Evolutionary conservation across 108 stramenopile genomes (phyloP).

Genomic region (Bacterosira constricta): DNA sequence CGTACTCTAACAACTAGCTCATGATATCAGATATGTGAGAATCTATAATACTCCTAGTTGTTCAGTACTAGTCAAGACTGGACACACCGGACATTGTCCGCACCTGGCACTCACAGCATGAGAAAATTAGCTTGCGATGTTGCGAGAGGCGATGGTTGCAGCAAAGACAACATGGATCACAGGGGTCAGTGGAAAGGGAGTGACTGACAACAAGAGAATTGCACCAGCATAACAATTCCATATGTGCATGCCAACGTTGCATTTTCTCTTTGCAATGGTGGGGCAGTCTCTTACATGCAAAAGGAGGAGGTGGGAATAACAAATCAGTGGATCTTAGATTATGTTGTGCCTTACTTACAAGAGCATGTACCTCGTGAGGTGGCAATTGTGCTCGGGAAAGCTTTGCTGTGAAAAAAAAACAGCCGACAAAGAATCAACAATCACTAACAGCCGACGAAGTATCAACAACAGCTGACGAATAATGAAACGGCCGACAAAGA

Average conservation of each 20-base stretch:
- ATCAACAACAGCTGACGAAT: too few species aligned
- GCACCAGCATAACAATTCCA: constrained; percentile 14
- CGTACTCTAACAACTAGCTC: too few species aligned
- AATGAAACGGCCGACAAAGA: too few species aligned
- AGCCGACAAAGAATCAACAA: too few species aligned
- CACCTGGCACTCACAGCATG: constrained; percentile 15
- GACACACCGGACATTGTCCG: too few species aligned
- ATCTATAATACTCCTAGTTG: too few species aligned
- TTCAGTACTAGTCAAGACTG: too few species aligned
- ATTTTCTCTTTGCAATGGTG: constrained; percentile 13
- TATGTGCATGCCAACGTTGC: constrained; percentile 33
- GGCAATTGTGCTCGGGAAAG: constrained; percentile 1
- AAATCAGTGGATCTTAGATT: constrained; percentile 21
- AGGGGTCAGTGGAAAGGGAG: constrained; percentile 15
- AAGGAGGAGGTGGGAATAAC: constrained; percentile 8
- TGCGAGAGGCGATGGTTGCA: background rate
- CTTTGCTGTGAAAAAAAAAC: background rate
- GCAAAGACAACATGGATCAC: constrained; percentile 18
- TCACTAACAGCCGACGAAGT: too few species aligned
- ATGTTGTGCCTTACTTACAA: constrained; percentile 14
- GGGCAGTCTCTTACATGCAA: constrained; percentile 4
- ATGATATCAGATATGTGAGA: too few species aligned
- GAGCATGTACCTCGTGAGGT: too few species aligned
- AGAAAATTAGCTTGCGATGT: constrained; percentile 2
- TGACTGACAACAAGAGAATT: constrained; percentile 10